Evolutionary conservation across 2,329 filamentous ascomycete genomes (phyloP).

Genomic region (Plectosphaerella sp.): DNA sequence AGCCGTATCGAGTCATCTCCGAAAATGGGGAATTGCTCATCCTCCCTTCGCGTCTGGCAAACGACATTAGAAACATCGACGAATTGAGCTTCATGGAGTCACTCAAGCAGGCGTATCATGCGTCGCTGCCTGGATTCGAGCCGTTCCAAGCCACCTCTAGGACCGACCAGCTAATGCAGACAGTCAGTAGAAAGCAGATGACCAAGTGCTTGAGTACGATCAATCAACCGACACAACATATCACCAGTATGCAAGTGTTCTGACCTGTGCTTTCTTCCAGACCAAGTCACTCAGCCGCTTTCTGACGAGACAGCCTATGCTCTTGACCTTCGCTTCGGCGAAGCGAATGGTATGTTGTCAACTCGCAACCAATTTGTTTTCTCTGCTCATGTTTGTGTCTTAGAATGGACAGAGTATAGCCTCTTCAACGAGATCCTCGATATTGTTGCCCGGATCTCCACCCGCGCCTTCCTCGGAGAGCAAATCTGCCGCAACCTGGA

Average conservation of each 20-base stretch:
- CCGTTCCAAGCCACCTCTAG: conserved; percentile 1
- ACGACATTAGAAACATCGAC: conserved; percentile 16
- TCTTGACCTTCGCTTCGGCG: conserved; percentile 4
- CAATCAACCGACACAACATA: too few relatives aligned
- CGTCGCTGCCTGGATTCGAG: conserved; percentile 12
- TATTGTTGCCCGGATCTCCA: conserved; percentile 44
- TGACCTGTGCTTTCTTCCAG: not conserved
- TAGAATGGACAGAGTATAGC: conserved; percentile 7
- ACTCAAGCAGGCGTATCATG: conserved; percentile 6
- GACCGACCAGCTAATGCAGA: conserved; percentile 6
- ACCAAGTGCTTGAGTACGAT: conserved; percentile 12
- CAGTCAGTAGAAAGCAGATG: conserved; percentile 12
- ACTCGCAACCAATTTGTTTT: not conserved
- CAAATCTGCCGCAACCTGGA: conserved; percentile 37
- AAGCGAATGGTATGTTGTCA: not conserved
- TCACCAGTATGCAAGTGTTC: not conserved
- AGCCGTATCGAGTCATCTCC: conserved; percentile 12
- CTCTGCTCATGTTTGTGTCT: too few relatives aligned
- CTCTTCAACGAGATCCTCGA: conserved; percentile 7
- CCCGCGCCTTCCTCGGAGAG: conserved; percentile 42
- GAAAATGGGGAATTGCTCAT: conserved; percentile 14
- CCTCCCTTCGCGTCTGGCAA: conserved; percentile 10
- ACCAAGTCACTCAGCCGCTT: conserved; percentile 8
- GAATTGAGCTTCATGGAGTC: conserved; percentile 11
- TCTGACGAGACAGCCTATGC: conserved; percentile 5